Base-by-base conservation (phyloP, 441 rosid genomes). In the Erysimum cheiri region DNA sequence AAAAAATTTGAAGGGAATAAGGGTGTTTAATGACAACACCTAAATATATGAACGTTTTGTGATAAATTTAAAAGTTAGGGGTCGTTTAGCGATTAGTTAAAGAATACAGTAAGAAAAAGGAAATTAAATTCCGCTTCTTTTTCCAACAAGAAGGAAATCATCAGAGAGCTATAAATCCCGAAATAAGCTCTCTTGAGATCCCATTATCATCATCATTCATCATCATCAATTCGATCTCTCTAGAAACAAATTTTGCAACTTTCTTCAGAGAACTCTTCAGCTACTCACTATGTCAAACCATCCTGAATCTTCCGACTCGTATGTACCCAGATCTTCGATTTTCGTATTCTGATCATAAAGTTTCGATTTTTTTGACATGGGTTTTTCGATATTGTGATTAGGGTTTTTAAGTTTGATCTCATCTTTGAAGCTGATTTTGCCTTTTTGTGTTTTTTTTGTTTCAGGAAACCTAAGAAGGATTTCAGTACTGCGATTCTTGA, bases 401-500 rank as follows among this genome's bases (percentile, higher is more conserved):
- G 44, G 73, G 70, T 5, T 75, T 70, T 29, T 58, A 8, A 8
- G 46, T 37, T 54, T 70, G 41, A 62, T 39, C 54, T 60, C 12
- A 6, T 15, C 28, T 14, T 6, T 53, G 22, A 8, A 35, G 52
- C 46, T 67, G 72, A 22, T 53, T 70, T 35, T 56, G 3, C 4
- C 19, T 37, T 73, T 46, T 59, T 46, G 54, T 41, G 40, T 53
- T 31, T 32, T 26, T 26, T 26, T 26, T 41, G 46, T 53, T 31
- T 32, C 46, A 91, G 89, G 80, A 92, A 91, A 36, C 60, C 90
- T 41, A 91, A 89, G 82, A 85, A 82, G 71, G 97, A 89, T 66
- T 91, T 88, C 63, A 93, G 93, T 75, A 93, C 93, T 6, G 96
- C 97, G 68, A 91, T 88, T 60, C 79, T 93, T 50, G 98, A 91